Percentiles rank a stretch among this genome's conserved stretches.
Conservation (phyloP, 495 filamentous ascomycete genomes). For the Oidiodendron maius region DNA sequence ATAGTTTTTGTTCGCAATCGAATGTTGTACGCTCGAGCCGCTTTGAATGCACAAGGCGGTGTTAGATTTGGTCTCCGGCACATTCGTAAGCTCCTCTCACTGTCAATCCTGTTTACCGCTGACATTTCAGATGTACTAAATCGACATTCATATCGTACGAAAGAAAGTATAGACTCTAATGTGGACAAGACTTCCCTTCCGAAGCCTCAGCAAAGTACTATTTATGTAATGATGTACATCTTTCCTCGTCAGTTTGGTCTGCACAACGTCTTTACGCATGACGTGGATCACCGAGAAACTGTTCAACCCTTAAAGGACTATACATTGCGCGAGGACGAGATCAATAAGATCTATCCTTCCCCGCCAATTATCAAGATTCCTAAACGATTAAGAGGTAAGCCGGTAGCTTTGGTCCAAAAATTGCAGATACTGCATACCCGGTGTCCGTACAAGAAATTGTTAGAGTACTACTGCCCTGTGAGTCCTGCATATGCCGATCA, state of each 20-base stretch:
- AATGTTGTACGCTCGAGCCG: constrained; percentile 77
- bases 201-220: constrained; percentile 25
- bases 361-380: constrained; percentile 45
- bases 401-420: constrained; percentile 52
- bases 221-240: constrained; percentile 83
- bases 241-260: constrained; percentile 88
- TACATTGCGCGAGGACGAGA: constrained; percentile 77
- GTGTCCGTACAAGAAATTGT: constrained; percentile 71
- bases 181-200: too few relatives aligned
- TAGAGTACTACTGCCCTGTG: constrained; percentile 75
- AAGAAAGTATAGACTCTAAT: not conserved
- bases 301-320: constrained; percentile 73
- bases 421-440: constrained; percentile 63
- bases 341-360: constrained; percentile 28
- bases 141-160: constrained; percentile 44
- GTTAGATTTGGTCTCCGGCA: constrained; percentile 71
- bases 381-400: constrained; percentile 65
- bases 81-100: constrained; percentile 57
- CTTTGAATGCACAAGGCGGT: constrained; percentile 57
- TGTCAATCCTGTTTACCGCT: constrained; percentile 9
- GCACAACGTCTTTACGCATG: constrained; percentile 82
- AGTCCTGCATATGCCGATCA: not conserved
- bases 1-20: constrained; percentile 77
- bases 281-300: constrained; percentile 56
- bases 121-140: constrained; percentile 70